These are phyloP conservation scores for Harrya chromipes DNA, from an alignment of 768 basidiomycete species.

Conservation along the genomic window DNA sequence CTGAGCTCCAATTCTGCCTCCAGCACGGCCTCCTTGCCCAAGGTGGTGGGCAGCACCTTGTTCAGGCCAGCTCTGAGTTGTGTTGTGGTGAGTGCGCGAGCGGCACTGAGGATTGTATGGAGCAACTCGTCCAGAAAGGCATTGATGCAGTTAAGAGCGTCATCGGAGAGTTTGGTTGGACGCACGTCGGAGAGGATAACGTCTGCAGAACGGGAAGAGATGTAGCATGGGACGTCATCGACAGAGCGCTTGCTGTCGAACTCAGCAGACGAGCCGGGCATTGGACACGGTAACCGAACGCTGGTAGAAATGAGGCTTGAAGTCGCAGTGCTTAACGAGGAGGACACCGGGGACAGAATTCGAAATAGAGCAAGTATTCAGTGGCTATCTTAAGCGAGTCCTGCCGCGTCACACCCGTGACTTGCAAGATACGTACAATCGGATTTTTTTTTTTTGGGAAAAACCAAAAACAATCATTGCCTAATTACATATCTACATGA, in stretches of 20 bases:
- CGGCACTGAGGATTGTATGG: conserved; percentile 61
- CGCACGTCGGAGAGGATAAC: conserved; percentile 90
- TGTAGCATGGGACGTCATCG: conserved; percentile 54
- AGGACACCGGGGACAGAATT: conserved; percentile 3
- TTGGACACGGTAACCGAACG: conserved; percentile 29
- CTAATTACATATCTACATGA: neutral
- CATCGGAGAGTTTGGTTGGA: conserved; percentile 78
- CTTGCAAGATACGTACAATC: no score
- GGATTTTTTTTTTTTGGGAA: no score
- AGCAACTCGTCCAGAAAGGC: conserved; percentile 83
- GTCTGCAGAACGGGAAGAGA: conserved; percentile 82
- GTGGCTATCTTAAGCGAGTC: conserved; percentile 18
- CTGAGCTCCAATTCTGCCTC: conserved; percentile 92
- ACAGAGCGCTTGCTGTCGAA: conserved; percentile 16
- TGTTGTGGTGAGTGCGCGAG: conserved; percentile 70
- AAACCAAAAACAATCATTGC: no score
- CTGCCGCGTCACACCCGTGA: conserved; percentile 9
- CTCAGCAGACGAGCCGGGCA: conserved; percentile 48
- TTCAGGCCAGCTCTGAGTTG: conserved; percentile 70
- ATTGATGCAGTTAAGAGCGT: conserved; percentile 79
- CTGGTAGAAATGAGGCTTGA: neutral
- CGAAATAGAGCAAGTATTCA: conserved; percentile 6
- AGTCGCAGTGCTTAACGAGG: conserved; percentile 7
- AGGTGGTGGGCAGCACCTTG: conserved; percentile 68
- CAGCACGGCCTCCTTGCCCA: conserved; percentile 88